Base-by-base conservation (phyloP, 768 basidiomycete genomes). In the Xerocomus potaroensis region DNA sequence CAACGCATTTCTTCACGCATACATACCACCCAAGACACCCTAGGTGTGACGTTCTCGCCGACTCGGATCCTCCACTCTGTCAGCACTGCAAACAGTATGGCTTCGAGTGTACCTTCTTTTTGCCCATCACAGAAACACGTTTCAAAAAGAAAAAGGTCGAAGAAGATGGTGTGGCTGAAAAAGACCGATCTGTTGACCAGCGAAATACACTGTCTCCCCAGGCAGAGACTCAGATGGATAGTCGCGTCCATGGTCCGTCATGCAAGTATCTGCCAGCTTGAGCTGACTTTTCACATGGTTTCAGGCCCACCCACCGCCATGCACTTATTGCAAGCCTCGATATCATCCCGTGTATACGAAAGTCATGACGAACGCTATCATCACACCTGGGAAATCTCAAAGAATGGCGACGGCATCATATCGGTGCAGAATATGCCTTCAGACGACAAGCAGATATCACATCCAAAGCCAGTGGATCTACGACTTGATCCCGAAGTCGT, bases 41-140 rank as follows among this genome's bases (percentile, higher is more conserved):
- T 19, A 62, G 81, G 58, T 98, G 96, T 69, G 95, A 98, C 61
- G 79, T 96, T 57, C 73, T 98, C 15, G 30, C 76, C 1, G 89
- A 92, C 57, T 65, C 78, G 57, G 86, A 91, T 3, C 87, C 88
- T 0, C 83, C 87, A 15, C 61, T 87, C 40, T 97, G 93, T 62
- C 87, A 92, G 57, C 94, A 97, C 65, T 98, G 95, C 77, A 89
- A 91, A 61, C 90, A 92, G 62, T 91, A 92, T 59, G 78, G 80
- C 35, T 90, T 93, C 56, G 91, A 95, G 54, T 96, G 95, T 65
- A 96, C 94, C 5, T 96, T 94, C 70, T 95, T 96, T 74, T 81
- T 98, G 11, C 96, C 96, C 32, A 99, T 99, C 57, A 91, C 95
- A 9, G 96, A 98, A 67, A 99, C 96, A 0, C 84, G 96, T 16